Conservation (phyloP, 2,329 filamentous ascomycete species). For the Periglandula ipomoeae region DNA sequence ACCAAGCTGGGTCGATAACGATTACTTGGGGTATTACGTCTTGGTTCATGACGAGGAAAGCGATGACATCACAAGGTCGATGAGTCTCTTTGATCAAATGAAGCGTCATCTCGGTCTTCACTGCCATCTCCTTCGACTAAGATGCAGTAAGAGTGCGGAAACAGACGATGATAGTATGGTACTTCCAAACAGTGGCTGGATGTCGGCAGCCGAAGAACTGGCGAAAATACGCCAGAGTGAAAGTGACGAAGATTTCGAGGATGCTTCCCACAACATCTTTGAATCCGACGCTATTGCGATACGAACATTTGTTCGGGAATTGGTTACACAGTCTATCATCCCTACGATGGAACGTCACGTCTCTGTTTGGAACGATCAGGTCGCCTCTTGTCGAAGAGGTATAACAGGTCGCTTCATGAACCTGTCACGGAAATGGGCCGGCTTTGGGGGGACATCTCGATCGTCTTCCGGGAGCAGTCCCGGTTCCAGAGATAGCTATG, state of each 20-base stretch:
- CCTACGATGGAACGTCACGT: conserved; percentile 93
- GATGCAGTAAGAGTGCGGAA: conserved; percentile 75
- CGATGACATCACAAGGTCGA: conserved; percentile 85
- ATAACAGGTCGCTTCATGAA: conserved; percentile 91
- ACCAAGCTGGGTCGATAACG: conserved; percentile 79
- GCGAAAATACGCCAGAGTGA: conserved; percentile 61
- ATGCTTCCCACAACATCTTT: conserved; percentile 71
- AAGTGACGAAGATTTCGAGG: conserved; percentile 58
- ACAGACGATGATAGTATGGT: conserved; percentile 86
- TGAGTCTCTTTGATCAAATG: conserved; percentile 93
- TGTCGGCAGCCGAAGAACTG: conserved; percentile 78
- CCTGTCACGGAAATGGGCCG: conserved; percentile 80
- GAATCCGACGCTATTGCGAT: conserved; percentile 88
- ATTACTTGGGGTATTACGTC: conserved; percentile 93
- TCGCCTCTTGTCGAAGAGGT: conserved; percentile 81
- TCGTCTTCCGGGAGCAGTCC: conserved; percentile 45
- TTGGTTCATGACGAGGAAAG: conserved; percentile 93
- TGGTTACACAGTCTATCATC: conserved; percentile 89
- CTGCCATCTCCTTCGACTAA: conserved; percentile 80
- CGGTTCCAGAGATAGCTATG: conserved; percentile 60
- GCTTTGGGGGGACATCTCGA: conserved; percentile 62
- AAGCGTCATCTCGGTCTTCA: conserved; percentile 96
- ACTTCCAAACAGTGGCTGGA: conserved; percentile 78
- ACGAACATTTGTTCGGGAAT: conserved; percentile 81
- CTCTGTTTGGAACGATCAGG: conserved; percentile 92